A percentile compares a stretch with the other conserved stretches of the same genome.
Evolutionary conservation across 2,329 filamentous ascomycete genomes (phyloP).

Genomic region (Curvularia sp.): DNA sequence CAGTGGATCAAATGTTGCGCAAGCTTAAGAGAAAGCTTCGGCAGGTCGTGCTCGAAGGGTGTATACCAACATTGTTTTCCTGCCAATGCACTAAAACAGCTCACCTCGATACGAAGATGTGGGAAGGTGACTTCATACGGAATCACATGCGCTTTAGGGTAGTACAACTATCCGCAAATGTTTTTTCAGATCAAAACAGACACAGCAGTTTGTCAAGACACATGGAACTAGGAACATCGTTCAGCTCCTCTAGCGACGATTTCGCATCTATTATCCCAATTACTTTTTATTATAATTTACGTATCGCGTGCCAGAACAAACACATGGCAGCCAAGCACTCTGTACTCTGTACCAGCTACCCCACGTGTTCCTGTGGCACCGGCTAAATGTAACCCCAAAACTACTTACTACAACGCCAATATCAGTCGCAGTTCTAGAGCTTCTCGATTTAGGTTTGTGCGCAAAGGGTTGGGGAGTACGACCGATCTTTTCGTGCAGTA

Average conservation of each 20-base stretch:
- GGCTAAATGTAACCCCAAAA: neutral
- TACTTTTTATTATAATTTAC: neutral
- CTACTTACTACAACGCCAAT: neutral
- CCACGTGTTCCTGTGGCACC: neutral
- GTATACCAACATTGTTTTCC: neutral
- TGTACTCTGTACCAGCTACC: neutral
- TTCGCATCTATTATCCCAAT: neutral
- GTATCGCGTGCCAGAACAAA: neutral
- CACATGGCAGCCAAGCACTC: neutral
- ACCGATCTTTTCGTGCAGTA: neutral
- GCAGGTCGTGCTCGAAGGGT: neutral
- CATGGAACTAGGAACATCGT: neutral
- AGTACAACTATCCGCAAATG: neutral
- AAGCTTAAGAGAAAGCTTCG: neutral
- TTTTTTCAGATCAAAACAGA: neutral
- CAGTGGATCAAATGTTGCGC: neutral
- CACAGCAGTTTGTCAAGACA: neutral
- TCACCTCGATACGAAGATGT: neutral
- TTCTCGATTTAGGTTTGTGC: neutral
- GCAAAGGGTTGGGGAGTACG: neutral
- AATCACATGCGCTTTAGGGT: neutral
- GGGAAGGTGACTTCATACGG: neutral
- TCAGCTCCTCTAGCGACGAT: neutral
- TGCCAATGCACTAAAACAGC: neutral
- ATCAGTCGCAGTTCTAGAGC: neutral